Conservation (phyloP, 306 rosid genomes). For the Medicago ruthenica region DNA sequence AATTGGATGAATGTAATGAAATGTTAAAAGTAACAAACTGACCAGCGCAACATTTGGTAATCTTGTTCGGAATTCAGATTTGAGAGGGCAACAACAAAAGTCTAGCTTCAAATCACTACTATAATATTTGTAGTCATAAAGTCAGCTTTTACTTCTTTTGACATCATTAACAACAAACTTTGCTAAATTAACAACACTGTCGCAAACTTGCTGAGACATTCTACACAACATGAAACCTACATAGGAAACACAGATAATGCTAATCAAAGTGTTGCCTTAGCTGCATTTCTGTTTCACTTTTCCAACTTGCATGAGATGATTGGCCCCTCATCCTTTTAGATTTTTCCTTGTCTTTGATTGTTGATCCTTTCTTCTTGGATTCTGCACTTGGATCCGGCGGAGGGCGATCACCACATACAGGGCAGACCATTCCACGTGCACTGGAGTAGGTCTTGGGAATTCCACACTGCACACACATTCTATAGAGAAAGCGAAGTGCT, state of each 20-base stretch:
- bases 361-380: conserved; percentile 85
- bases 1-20: not conserved
- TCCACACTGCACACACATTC: conserved; percentile 98
- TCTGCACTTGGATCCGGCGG: conserved; percentile 58
- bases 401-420: conserved; percentile 85
- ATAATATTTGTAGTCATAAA: not conserved
- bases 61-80: not conserved
- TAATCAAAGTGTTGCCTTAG: conserved; percentile 91
- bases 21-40: conserved; percentile 3
- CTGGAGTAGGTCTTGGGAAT: conserved; percentile 85
- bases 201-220: conserved; percentile 33
- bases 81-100: not conserved
- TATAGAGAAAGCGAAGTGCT: conserved; percentile 42
- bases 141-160: conserved; percentile 19
- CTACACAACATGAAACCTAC: not conserved
- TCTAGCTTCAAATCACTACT: conserved; percentile 8
- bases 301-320: conserved; percentile 96
- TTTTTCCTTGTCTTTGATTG: conserved; percentile 91
- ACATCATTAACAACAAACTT: conserved; percentile 21
- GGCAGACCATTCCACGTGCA: conserved; percentile 90
- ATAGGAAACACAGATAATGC: conserved; percentile 13
- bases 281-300: conserved; percentile 97
- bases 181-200: conserved; percentile 23
- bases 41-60: not conserved
- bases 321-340: conserved; percentile 91